Base-by-base conservation (phyloP, 176 grass and related monocot species). In the Calamus simplicifolius region DNA sequence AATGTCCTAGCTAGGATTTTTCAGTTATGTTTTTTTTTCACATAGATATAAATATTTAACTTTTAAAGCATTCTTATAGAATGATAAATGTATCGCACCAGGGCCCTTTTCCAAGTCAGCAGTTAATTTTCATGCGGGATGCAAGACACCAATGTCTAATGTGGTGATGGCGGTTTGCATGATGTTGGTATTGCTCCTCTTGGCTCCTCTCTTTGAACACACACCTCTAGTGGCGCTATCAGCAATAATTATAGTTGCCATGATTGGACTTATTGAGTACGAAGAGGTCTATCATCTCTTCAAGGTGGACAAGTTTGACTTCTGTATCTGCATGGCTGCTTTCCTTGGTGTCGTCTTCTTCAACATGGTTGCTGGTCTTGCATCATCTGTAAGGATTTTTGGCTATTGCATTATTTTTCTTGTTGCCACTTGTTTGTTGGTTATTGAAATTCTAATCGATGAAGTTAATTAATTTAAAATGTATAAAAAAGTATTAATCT, bases 301-400 rank as follows among this genome's bases (percentile, higher is more conserved):
- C 78, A 88, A 73, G 75, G 79, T 98, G 43, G 93, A 98, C 68
- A 98, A 98, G 79, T 98, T 88, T 51, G 93, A 98, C 72, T 98
- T 98, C 68, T 50, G 63, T 73, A 75, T 98, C 69, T 92, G 93
- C 77, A 98, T 92, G 87, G 72, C 75, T 25, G 93, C 84, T 2
- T 89, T 98, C 74, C 0, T 92, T 14, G 87, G 93, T 5, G 93
- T 98, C 58, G 4, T 92, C 19, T 77, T 98, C 57, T 98, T 92
- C 81, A 85, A 78, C 64, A 98, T 98, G 93, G 85, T 80, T 79
- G 83, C 54, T 13, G 93, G 93, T 69, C 84, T 98, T 29, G 51
- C 70, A 10, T 73, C 78, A 21, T 98, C 93, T 23, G 93, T 98
- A 72, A 77, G 74, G 14, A 61, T 29, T 18, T 27, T 6, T 50